A percentile compares a stretch with the other conserved stretches of the same genome.
phyloP scores from a whole-genome alignment of 345 rosid species.

The Citrus mangshanensis region DNA sequence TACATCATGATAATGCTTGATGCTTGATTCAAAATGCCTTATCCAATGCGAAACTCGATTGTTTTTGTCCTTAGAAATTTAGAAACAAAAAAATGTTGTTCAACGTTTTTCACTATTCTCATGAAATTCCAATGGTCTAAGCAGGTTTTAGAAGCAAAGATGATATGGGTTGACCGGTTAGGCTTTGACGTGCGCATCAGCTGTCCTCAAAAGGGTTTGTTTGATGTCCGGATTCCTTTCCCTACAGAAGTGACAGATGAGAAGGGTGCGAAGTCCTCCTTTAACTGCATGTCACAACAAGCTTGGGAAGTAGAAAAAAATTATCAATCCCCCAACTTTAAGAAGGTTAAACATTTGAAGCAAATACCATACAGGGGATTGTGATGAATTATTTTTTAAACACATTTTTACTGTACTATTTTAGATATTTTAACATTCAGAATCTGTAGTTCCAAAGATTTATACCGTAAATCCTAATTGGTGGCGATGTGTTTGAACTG shows the following conservation, averaged over 20 bases:
- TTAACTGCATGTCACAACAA: constrained; percentile 86
- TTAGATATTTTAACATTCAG: too few species aligned
- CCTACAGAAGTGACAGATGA: constrained; percentile 79
- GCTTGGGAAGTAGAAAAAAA: constrained; percentile 97
- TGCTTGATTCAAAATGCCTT: background rate
- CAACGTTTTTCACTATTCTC: background rate
- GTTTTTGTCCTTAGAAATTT: background rate
- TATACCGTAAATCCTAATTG: too few species aligned
- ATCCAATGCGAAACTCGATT: background rate
- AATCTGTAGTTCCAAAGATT: too few species aligned
- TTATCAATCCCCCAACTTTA: constrained; percentile 42
- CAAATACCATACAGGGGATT: constrained; percentile 33
- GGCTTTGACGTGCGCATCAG: constrained; percentile 75
- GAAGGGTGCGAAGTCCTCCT: constrained; percentile 87
- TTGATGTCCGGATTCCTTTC: constrained; percentile 83
- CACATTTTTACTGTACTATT: background rate
- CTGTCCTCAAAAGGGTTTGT: constrained; percentile 47
- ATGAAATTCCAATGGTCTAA: constrained; percentile 11
- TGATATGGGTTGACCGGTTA: constrained; percentile 88
- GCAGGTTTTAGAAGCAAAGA: constrained; percentile 75
- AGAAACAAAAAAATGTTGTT: background rate
- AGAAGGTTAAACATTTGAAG: constrained; percentile 68
- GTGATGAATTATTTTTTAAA: background rate
- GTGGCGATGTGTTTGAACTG: too few species aligned
- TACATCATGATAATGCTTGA: background rate